Evolutionary conservation across 495 filamentous ascomycete species (phyloP), one percentile per base, ranked within the genome.

Genomic region (Penicillium paxilli): DNA sequence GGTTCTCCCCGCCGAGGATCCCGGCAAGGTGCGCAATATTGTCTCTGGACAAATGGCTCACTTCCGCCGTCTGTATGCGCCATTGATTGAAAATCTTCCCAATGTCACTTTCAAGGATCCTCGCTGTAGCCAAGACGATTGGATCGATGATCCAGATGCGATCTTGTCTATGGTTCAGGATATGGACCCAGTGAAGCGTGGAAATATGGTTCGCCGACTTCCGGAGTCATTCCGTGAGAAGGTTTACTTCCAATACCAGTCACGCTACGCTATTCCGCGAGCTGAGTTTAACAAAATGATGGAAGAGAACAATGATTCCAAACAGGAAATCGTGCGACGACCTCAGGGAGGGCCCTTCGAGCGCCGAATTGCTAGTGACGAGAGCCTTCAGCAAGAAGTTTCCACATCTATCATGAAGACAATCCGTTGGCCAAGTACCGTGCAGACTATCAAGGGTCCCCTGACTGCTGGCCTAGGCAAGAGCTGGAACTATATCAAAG

Each of bases 121-220:
- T 1, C 80, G 83, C 16, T 83, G 81, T 57, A 81, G 73, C 46
- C 72, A 80, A 25, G 64, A 71, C 3, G 78, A 86, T 54, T 92
- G 89, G 88, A 76, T 86, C 20, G 73, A 82, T 55, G 85, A 89
- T 63, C 78, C 82, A 0, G 74, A 81, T 6, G 70, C 75, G 37
- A 82, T 87, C 54, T 67, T 83, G 22, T 77, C 72, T 19, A 74
- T 98, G 37, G 77, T 68, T 22, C 94, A 98, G 66, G 92, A 98
- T 65, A 92, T 96, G 89, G 89, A 96, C 59, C 91, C 91, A 0
- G 69, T 89, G 40, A 90, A 86, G 63, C 84, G 94, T 38, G 92
- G 89, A 19, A 98, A 98, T 66, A 98, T 98, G 89, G 92, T 98
- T 8, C 85, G 95, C 10, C 87, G 94, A 21, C 75, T 98, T 11